A percentile compares a stretch with the other conserved stretches of the same genome.
Evolutionary conservation across 805 yeast species (phyloP).

Genomic region (Saccharomycopsis fermentans): DNA sequence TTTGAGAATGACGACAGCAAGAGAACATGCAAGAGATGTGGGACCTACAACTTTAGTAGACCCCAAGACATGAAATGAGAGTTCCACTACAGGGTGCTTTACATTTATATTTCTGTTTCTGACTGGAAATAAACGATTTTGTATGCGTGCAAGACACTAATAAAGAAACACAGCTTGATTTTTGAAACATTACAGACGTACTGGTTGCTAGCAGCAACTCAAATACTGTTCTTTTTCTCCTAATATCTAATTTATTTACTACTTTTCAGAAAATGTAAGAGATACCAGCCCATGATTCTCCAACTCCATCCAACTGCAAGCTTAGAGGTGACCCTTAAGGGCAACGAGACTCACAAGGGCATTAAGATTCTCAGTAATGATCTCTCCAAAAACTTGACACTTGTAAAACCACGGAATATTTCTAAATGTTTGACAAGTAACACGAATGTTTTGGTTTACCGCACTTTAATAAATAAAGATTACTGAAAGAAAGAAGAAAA

Average conservation of each 20-base stretch:
- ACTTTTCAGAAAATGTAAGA: constrained; percentile 17
- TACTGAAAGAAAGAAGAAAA: constrained; percentile 3
- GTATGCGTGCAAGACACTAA: no score
- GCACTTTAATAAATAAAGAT: constrained; percentile 19
- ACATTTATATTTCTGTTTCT: no score
- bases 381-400: constrained; percentile 20
- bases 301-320: constrained; percentile 20
- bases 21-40: constrained; percentile 69
- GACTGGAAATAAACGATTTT: no score
- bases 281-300: constrained; percentile 20
- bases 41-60: constrained; percentile 58
- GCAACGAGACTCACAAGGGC: constrained; percentile 17
- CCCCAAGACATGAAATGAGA: constrained; percentile 30
- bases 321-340: constrained; percentile 15
- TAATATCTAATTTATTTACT: no score
- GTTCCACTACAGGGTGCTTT: no score
- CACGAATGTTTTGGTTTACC: constrained; percentile 20
- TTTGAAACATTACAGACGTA: neutral
- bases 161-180: no score
- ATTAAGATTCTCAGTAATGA: constrained; percentile 16
- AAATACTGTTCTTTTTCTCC: neutral
- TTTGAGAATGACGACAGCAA: constrained; percentile 55
- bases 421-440: constrained; percentile 14
- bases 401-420: constrained; percentile 9
- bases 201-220: neutral